These are phyloP conservation scores for Penicillium sp. DNA, from an alignment of 2,329 filamentous ascomycete genomes.

Conservation along the genomic window DNA sequence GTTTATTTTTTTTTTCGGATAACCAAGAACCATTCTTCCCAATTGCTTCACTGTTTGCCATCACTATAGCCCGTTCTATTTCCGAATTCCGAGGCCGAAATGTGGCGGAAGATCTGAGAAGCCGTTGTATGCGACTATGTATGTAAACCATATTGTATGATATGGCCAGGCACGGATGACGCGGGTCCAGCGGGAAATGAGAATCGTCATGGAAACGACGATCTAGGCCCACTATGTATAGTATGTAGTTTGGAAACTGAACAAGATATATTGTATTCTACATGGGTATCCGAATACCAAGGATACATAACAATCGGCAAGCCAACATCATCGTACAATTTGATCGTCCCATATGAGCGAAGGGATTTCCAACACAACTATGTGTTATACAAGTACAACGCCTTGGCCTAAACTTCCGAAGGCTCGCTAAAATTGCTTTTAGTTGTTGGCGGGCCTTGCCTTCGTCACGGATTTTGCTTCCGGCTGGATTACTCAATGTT, in stretches of 20 bases:
- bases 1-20: conserved; percentile 4
- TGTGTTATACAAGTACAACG: background rate
- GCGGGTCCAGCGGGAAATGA: conserved; percentile 23
- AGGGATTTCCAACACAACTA: background rate
- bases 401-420: background rate
- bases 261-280: conserved; percentile 10
- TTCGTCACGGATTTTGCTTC: background rate
- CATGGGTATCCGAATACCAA: background rate
- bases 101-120: background rate
- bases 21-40: conserved; percentile 2
- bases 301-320: background rate
- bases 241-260: conserved; percentile 14
- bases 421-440: background rate
- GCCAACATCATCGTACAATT: conserved; percentile 14
- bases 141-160: background rate
- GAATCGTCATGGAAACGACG: conserved; percentile 25
- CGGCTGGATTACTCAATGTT: background rate
- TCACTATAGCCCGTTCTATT: background rate
- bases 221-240: conserved; percentile 23
- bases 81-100: background rate
- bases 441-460: background rate
- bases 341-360: background rate
- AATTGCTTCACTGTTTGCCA: conserved; percentile 7
- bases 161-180: conserved; percentile 21
- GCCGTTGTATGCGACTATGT: background rate